Evolutionary conservation across 805 yeast genomes (phyloP), one percentile per base, ranked within the genome.

Genomic region (Pichia eremophila): DNA sequence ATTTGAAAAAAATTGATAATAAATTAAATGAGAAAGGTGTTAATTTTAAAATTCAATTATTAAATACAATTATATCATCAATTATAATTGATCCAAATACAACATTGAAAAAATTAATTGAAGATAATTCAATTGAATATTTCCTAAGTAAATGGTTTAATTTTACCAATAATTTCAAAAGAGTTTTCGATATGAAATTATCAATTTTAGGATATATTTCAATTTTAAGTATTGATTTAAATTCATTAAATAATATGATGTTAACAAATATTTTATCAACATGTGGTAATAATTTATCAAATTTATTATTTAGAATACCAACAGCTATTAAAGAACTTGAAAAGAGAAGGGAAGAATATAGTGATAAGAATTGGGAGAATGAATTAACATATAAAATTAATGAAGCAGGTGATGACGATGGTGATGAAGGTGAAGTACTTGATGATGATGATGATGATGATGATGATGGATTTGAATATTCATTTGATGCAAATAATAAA

Each of bases 181-280:
- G 95, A 50, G 95, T 87, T 2, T 85, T 75, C 57, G 98, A 91
- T 64, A 71, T 87, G 62, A 90, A 89, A 64, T 65, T 91, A 40
- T 78, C 86, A 1, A 68, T 78, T 3, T 64, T 91, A 53, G 95
- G 93, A 0, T 60, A 84, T 22, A 63, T 90, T 49, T 70, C 78
- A 11, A 49, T 86, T 57, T 28, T 62, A 58, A 53, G 58, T 62
- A 48, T 70, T 27, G 59, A 58, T 19, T 40, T 49, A 10, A 45
- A 48, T 9, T 51, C 53, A 6, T 45, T 65, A 22, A 48, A 43
- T 25, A 48, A 50, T 8, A 42, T 62, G 22, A 50, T 56, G 29
- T 50, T 77, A 18, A 61, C 58, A 12, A 49, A 62, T 3, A 53
- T 72, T 17, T 59, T 73, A n/a, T 70, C 77, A 9, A 72, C 75